Evolutionary conservation across 345 rosid species (phyloP), one percentile per base, ranked within the genome.

Genomic region (Acer negundo): DNA sequence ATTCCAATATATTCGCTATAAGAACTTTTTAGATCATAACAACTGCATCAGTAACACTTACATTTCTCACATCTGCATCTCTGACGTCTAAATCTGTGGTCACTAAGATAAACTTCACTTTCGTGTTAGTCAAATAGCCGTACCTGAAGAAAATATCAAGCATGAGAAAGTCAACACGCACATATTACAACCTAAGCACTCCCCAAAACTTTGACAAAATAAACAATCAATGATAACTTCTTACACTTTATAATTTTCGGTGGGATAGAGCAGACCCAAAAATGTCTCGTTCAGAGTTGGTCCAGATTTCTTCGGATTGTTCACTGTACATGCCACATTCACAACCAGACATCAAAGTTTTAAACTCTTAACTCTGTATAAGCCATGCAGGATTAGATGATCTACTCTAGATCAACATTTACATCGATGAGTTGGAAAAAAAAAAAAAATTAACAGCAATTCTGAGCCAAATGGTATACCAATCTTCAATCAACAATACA

Each of bases 161-260:
- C 46, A 38, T 58, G 24, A 24, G 12, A 53, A 67, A 12, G 13
- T 23, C 67, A 47, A 67, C 56, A 26, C 16, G 2, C 19, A 35
- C 51, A 31, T 7, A 23, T 2, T 47, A 76, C 58, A 44, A 69
- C 17, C 51, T 19, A 26, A 70, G 12, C 59, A 42, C 24, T 10
- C n/a, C 20, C 9, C 13, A 53, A n/a, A 40, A 10, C 56, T 6
- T 0, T 2, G 58, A 8, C 28, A 42, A 42, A 17, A 67, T 53
- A 44, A 24, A 12, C 38, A 70, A 61, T n/a, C 26, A 67, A 70
- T 42, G 28, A 70, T 0, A 24, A 71, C 63, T 55, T 75, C 94
- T 87, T 86, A 92, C 99, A 94, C 97, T 96, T 96, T 92, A 84
- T 96, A 94, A 82, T 91, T 96, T 67, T 94, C 88, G 0, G 97